Conservation (phyloP, 2,329 filamentous ascomycete genomes). For the Fusarium anthophilum region DNA sequence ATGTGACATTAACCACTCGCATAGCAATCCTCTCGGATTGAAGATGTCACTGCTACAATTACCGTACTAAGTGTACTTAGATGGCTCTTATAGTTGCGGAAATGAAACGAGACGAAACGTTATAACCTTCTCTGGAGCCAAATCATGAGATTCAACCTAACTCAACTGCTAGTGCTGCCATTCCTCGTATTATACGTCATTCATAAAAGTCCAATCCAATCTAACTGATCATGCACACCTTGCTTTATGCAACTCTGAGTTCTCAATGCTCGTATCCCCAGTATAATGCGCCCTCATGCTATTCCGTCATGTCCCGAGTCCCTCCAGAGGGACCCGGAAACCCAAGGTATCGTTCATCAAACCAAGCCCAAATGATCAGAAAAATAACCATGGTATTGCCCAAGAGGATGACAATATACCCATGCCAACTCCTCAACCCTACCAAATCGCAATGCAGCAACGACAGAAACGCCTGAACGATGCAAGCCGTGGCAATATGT, state of each 20-base stretch:
- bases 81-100: background rate
- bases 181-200: conserved; percentile 32
- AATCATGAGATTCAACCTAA: background rate
- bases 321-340: conserved; percentile 39
- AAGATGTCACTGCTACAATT: background rate
- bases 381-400: conserved; percentile 24
- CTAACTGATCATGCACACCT: conserved; percentile 34
- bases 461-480: conserved; percentile 44
- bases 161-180: conserved; percentile 31
- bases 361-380: conserved; percentile 30
- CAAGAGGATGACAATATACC: conserved; percentile 35
- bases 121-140: background rate
- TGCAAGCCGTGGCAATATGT: conserved; percentile 35
- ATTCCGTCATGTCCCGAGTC: conserved; percentile 35
- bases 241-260: conserved; percentile 2
- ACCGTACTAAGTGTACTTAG: background rate
- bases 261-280: conserved; percentile 6
- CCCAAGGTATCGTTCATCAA: conserved; percentile 40
- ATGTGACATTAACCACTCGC: background rate
- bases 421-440: conserved; percentile 42
- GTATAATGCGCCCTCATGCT: conserved; percentile 25
- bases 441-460: conserved; percentile 39
- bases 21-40: background rate
- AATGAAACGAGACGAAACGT: background rate
- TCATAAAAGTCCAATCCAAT: conserved; percentile 45